These are phyloP conservation scores for Boletus sp. DNA, from an alignment of 768 basidiomycete species.

Conservation along the genomic window DNA sequence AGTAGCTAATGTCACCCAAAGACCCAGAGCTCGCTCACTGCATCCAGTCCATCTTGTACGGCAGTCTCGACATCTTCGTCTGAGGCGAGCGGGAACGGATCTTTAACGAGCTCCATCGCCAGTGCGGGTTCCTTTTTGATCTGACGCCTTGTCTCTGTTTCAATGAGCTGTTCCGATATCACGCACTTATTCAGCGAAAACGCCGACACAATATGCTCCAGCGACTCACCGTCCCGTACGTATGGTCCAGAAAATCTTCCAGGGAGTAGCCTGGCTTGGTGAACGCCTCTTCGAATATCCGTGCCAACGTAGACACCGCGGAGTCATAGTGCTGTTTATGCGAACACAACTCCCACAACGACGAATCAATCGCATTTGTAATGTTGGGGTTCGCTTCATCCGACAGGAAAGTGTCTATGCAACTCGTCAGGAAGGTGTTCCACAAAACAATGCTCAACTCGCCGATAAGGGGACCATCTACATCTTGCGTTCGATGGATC, in stretches of 20 bases:
- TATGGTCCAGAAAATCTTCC: constrained; percentile 97
- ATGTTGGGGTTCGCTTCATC: constrained; percentile 68
- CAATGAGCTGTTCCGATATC: constrained; percentile 61
- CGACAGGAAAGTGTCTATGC: constrained; percentile 66
- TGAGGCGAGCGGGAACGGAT: constrained; percentile 31
- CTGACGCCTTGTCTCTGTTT: constrained; percentile 74
- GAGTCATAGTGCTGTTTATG: constrained; percentile 82
- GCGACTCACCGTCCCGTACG: constrained; percentile 69
- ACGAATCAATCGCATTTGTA: constrained; percentile 80
- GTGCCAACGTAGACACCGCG: constrained; percentile 80
- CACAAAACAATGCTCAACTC: constrained; percentile 1
- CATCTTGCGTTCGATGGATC: constrained; percentile 68
- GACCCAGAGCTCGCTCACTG: constrained; percentile 47
- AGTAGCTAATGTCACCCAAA: constrained; percentile 30
- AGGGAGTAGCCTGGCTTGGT: constrained; percentile 88
- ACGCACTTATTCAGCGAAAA: constrained; percentile 3
- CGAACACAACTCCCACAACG: constrained; percentile 87
- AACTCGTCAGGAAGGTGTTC: neutral
- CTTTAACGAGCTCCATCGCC: constrained; percentile 38
- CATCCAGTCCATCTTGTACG: constrained; percentile 24
- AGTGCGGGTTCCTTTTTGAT: constrained; percentile 77
- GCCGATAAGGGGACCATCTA: constrained; percentile 36
- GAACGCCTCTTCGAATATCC: constrained; percentile 87
- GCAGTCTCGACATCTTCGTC: constrained; percentile 11
- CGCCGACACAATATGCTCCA: neutral